Evolutionary conservation across 2,329 filamentous ascomycete genomes (phyloP).

Genomic region (Phyllosticta citribraziliensis): DNA sequence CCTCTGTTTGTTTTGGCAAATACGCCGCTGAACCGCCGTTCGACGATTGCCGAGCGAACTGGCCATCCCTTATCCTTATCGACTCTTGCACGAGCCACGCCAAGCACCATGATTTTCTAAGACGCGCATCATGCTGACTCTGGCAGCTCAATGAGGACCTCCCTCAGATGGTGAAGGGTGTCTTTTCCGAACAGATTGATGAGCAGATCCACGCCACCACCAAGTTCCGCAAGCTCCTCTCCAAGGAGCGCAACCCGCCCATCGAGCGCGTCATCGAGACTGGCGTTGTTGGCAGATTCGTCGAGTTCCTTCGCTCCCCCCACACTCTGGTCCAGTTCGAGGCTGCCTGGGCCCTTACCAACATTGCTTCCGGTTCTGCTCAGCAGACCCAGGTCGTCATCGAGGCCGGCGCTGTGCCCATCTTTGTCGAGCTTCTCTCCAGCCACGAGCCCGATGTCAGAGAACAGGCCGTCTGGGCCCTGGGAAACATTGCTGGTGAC

Average conservation of each 20-base stretch:
- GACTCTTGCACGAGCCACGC: slow-evolving; percentile 11
- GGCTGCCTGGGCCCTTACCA: slow-evolving; percentile 97
- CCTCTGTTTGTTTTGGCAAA: slow-evolving; percentile 1
- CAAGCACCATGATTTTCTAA: slow-evolving; percentile 3
- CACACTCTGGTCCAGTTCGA: slow-evolving; percentile 98
- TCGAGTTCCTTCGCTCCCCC: slow-evolving; percentile 94
- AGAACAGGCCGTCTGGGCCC: slow-evolving; percentile 96
- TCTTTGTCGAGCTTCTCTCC: slow-evolving; percentile 91
- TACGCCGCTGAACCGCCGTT: slow-evolving; percentile 6
- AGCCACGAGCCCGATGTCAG: slow-evolving; percentile 96
- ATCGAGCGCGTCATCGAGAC: slow-evolving; percentile 99
- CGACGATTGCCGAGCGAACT: slow-evolving; percentile 10
- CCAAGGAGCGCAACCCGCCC: slow-evolving; percentile 96
- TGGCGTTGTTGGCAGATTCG: slow-evolving; percentile 91
- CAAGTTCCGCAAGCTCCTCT: slow-evolving; percentile 95
- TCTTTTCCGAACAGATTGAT: slow-evolving; percentile 98
- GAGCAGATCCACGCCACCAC: slow-evolving; percentile 95
- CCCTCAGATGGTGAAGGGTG: slow-evolving; percentile 92
- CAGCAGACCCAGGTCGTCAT: slow-evolving; percentile 98
- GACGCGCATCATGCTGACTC: neutral
- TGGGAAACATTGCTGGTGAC: slow-evolving; percentile 98
- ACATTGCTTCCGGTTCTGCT: slow-evolving; percentile 95
- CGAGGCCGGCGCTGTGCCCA: slow-evolving; percentile 93
- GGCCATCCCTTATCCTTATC: slow-evolving; percentile 13
- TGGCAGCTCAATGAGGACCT: slow-evolving; percentile 88